Evolutionary conservation across 2,329 filamentous ascomycete genomes (phyloP).

Genomic region (Colletotrichum costaricense): DNA sequence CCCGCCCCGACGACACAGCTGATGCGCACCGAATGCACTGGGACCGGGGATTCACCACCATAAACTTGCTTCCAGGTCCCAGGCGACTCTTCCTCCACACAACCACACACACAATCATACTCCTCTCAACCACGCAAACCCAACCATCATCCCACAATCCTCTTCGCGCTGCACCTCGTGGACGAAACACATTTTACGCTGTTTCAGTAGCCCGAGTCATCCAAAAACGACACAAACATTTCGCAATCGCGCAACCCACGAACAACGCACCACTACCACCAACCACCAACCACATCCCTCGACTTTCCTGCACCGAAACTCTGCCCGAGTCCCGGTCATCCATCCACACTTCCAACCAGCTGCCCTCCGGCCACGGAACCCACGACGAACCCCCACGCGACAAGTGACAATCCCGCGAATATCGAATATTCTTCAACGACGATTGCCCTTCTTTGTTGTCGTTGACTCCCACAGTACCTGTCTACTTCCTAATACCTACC

Average conservation of each 20-base stretch:
- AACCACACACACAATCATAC: conserved; percentile 2
- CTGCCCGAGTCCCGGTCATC: conserved; percentile 14
- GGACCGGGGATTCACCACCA: conserved; percentile 15
- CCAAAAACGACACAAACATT: conserved; percentile 15
- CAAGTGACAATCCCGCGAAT: not conserved
- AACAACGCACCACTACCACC: not conserved
- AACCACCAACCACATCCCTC: not conserved
- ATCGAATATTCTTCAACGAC: not conserved
- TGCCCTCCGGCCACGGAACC: conserved; percentile 12
- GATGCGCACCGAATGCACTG: conserved; percentile 28
- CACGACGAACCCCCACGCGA: conserved; percentile 15
- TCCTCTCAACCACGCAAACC: conserved; percentile 17
- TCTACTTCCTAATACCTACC: conserved; percentile 7
- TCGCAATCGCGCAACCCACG: conserved; percentile 20
- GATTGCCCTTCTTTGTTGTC: conserved; percentile 1
- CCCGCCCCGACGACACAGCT: conserved; percentile 28
- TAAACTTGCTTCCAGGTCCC: conserved; percentile 31
- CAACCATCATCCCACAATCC: conserved; percentile 16
- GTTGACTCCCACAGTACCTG: not conserved
- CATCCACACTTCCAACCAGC: conserved; percentile 1
- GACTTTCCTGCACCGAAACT: conserved; percentile 8
- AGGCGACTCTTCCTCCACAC: conserved; percentile 21
- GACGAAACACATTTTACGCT: conserved; percentile 34
- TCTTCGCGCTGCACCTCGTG: conserved; percentile 30
- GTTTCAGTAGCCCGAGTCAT: conserved; percentile 32